Conservation (phyloP, 139 green algal species). For the Tetraselmis striata region DNA sequence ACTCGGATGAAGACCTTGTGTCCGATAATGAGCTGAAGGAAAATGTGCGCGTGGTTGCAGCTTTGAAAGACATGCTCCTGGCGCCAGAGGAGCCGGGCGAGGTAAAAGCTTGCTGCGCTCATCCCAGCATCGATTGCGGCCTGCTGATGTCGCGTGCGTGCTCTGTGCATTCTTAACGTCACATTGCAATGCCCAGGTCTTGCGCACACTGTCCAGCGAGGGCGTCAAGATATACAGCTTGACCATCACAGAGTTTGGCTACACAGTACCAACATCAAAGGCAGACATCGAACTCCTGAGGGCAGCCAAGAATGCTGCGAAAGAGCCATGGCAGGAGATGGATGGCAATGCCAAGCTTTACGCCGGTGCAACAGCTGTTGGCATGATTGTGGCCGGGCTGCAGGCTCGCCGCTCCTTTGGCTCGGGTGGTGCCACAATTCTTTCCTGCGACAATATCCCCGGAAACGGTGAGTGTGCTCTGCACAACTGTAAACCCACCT, state of each 20-base stretch:
- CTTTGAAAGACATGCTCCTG: constrained; percentile 5
- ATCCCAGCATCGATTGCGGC: too few relatives aligned
- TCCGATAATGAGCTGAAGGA: not conserved
- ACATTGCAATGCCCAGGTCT: not conserved
- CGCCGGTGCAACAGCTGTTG: not conserved
- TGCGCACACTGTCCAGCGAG: not conserved
- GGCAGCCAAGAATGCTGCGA: not conserved
- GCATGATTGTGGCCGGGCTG: not conserved
- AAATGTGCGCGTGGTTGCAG: not conserved
- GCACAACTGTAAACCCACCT: too few relatives aligned
- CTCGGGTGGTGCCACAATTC: not conserved
- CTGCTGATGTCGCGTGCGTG: too few relatives aligned
- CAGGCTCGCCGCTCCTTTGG: constrained; percentile 1
- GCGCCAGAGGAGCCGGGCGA: constrained; percentile 4
- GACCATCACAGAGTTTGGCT: constrained; percentile 13
- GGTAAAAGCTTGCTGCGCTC: too few relatives aligned
- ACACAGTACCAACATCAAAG: not conserved
- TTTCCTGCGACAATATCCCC: not conserved
- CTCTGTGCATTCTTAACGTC: too few relatives aligned
- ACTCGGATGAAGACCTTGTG: not conserved
- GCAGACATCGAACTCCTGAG: not conserved
- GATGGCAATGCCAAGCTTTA: not conserved
- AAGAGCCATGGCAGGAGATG: not conserved
- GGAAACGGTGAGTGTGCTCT: not conserved
- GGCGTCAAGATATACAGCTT: constrained; percentile 3